Base-by-base conservation (phyloP, 2,329 filamentous ascomycete species). In the Fusarium humuli region DNA sequence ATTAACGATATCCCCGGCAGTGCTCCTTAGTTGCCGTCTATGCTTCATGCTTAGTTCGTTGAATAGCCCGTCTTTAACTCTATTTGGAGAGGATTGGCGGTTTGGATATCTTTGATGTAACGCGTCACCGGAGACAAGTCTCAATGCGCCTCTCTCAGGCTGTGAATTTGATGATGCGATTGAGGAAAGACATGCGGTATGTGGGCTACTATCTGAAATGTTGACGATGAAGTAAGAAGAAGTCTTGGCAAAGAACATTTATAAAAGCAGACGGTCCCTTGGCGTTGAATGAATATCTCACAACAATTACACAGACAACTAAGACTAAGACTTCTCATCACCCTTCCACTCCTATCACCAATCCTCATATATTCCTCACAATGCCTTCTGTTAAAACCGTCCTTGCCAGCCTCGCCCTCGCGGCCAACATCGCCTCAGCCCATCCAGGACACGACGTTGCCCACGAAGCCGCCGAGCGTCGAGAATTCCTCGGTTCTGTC, bases 371-470 rank as follows among this genome's bases (percentile, higher is more conserved):
- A 12, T 18, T 44, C 9, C 2, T 23, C 52, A 30, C 14, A 18
- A 66, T 66, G 63, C 63, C 63, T 61, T 66, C 63, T 11, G 8
- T 66, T 25, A 68, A 67, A 25, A 73, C 52, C 11, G 30, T 71
- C n/a, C 37, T 75, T 23, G 16, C 67, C 41, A 49, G 53, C 40
- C 50, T 63, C 32, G 60, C 70, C 22, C 47, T 73, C 8, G 46
- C 62, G n/a, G 64, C 63, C 13, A 61, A 57, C 23, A 50, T 71
- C 8, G 72, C 53, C 49, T 49, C 70, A 20, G 83, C 83, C 22
- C 83, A 88, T 63, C 85, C 84, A 2, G 85, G 85, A 64, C 84
- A 86, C 65, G 81, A 86, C 54, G 65, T 84, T 41, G 77, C 77
- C 45, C 78, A 84, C 12, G 86, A 87, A 75, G 81, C 83, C 32